Percentiles rank a stretch among this genome's conserved stretches.
These are phyloP conservation scores for Boletus subcaerulescens DNA, from an alignment of 768 basidiomycete species.

Conservation along the genomic window DNA sequence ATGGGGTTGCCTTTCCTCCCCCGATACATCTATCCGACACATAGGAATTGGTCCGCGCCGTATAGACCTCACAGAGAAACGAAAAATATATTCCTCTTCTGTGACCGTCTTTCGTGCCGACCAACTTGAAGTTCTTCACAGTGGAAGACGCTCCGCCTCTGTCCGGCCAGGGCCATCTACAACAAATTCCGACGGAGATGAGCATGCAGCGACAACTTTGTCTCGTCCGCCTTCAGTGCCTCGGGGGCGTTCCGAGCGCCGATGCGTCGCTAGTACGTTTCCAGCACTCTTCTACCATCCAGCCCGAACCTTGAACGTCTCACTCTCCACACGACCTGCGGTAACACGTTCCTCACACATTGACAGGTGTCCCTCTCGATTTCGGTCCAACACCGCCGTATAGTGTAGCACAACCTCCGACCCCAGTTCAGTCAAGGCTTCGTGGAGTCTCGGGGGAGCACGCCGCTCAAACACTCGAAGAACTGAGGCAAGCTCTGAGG, in stretches of 20 bases:
- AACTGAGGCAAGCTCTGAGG: conserved; percentile 15
- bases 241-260: conserved; percentile 6
- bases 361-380: conserved; percentile 3
- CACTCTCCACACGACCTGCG: neutral
- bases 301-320: neutral
- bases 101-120: conserved; percentile 75
- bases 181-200: neutral
- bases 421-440: neutral
- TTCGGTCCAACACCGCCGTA: conserved; percentile 29
- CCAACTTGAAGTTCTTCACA: conserved; percentile 26
- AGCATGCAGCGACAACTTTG: neutral
- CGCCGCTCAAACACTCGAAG: conserved; percentile 20
- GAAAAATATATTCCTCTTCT: conserved; percentile 66
- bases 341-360: neutral
- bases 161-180: conserved; percentile 21
- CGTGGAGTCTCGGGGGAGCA: neutral
- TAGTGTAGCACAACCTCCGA: neutral
- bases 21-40: neutral
- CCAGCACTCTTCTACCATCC: neutral
- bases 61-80: conserved; percentile 73
- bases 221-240: neutral
- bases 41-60: conserved; percentile 64
- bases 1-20: neutral
- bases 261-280: neutral
- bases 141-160: conserved; percentile 17